Conservation (phyloP, 106 monocot species). For the Dendrobium officinale region DNA sequence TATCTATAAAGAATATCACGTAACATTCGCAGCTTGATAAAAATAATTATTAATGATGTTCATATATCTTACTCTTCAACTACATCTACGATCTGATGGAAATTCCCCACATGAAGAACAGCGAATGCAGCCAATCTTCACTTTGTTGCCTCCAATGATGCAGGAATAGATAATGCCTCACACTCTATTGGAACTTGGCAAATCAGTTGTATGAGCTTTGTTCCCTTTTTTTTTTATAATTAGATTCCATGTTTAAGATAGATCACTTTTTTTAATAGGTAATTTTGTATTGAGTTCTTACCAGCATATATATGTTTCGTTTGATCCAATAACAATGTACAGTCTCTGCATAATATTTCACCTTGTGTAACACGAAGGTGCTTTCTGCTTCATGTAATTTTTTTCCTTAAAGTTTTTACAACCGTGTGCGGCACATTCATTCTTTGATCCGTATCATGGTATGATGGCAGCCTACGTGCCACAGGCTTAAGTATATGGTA, state of each 20-base stretch:
- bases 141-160: conserved; percentile 21
- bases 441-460: conserved; percentile 38
- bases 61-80: not conserved
- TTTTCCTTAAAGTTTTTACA: conserved; percentile 16
- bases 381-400: not conserved
- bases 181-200: conserved; percentile 50
- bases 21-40: not conserved
- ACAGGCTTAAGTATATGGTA: conserved; percentile 32
- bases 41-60: not conserved
- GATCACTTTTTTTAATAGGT: not conserved
- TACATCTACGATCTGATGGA: conserved; percentile 19
- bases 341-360: not conserved
- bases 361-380: not conserved
- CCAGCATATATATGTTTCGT: not conserved
- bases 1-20: not conserved
- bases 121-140: conserved; percentile 21
- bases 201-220: conserved; percentile 33
- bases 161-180: conserved; percentile 43
- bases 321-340: not conserved
- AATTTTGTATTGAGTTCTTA: not conserved
- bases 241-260: not conserved
- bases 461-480: conserved; percentile 35
- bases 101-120: conserved; percentile 25
- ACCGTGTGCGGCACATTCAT: conserved; percentile 39
- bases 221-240: conserved; percentile 10